Evolutionary conservation across 306 rosid species (phyloP).

Genomic region (Trichosanthes truncata): DNA sequence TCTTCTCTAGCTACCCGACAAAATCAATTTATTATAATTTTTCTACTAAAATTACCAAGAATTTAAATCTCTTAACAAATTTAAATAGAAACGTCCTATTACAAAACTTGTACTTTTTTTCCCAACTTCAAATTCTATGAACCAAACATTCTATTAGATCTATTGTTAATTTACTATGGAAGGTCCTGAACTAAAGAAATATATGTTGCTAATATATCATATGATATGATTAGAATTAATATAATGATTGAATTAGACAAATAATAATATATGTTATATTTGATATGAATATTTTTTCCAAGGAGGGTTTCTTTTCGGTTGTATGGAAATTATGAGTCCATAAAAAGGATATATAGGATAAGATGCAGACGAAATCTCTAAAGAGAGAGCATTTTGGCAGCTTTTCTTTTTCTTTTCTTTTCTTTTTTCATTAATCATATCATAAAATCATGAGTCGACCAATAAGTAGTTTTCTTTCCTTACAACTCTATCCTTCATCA

Average conservation of each 20-base stretch:
- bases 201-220: background rate
- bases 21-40: background rate
- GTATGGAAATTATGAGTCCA: background rate
- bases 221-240: background rate
- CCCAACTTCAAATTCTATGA: too few relatives aligned
- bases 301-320: background rate
- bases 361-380: background rate
- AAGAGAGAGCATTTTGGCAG: background rate
- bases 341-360: background rate
- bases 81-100: too few relatives aligned
- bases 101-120: too few relatives aligned
- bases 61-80: too few relatives aligned
- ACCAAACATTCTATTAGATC: too few relatives aligned
- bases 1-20: background rate
- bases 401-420: background rate
- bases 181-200: background rate
- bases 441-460: slow-evolving; percentile 8
- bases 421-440: background rate
- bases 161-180: background rate
- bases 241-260: background rate
- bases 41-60: background rate
- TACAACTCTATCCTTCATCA: background rate
- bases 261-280: background rate
- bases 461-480: background rate
- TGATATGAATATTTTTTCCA: background rate